Evolutionary conservation across 2,329 filamentous ascomycete species (phyloP), one percentile per base, ranked within the genome.

Genomic region (Coniochaeta sp.): DNA sequence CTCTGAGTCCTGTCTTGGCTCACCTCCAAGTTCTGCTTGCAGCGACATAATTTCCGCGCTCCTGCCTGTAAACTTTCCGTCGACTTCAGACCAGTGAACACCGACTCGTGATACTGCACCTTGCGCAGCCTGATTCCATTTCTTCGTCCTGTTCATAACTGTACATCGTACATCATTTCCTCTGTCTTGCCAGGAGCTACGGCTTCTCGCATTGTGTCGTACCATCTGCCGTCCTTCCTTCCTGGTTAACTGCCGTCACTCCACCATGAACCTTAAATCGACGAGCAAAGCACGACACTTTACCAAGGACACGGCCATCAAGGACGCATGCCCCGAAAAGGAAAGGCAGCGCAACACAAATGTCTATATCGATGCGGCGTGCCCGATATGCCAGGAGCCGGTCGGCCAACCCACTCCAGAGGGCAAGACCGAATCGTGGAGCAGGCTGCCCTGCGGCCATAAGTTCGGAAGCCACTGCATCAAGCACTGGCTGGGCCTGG

Each of bases 351-450:
- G 2, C 26, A 30, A 28, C 26, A 36, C 30, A 24, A 17, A n/a
- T n/a, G 30, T 56, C 30, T 10, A 28, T 8, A 17, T 30, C 12
- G 30, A 56, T 24, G 19, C 34, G 19, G 19, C 69, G 61, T 79
- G 77, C 58, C 72, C 73, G 54, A 79, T 79, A 63, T 79, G 77
- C 64, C 74, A 77, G 60, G 74, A 78, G 59, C 67, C 70, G 4
- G 71, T 79, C 38, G 76, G 75, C 58, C 58, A 69, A 14, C 59
- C 61, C 19, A 76, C 71, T 34, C 69, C 71, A 4, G 74, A 77
- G 58, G 74, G 72, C 62, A 66, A 71, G 58, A 58, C 68, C 32
- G 77, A 79, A 64, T 61, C 68, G 3, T 79, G 75, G 76, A 72
- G 73, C 19, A 62, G 65, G 28, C 66, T 79, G 7, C 73, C 76